A percentile compares a stretch with the other conserved stretches of the same genome.
phyloP scores from a whole-genome alignment of 73 alveolate genomes.

The Halteria grandinella region DNA sequence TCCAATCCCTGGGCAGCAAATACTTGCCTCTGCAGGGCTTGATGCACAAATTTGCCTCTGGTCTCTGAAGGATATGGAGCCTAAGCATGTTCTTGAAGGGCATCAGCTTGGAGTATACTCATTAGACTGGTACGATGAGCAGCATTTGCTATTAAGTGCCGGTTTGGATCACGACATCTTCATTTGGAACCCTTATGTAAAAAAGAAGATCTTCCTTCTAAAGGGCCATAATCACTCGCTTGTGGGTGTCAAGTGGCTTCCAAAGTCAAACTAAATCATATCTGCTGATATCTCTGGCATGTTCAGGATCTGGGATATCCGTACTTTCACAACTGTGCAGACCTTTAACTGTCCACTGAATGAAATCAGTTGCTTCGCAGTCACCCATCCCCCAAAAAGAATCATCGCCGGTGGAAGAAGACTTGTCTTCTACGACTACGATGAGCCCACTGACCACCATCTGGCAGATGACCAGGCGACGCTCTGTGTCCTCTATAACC shows the following conservation, averaged over 20 bases:
- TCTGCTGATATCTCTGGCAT: conserved; percentile 98
- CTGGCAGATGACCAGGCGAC: conserved; percentile 96
- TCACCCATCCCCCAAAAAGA: conserved; percentile 92
- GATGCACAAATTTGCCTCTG: conserved; percentile 89
- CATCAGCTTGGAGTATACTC: conserved; percentile 87
- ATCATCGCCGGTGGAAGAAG: conserved; percentile 95
- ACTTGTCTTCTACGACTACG: conserved; percentile 94
- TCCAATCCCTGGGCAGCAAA: conserved; percentile 76
- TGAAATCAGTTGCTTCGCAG: conserved; percentile 92
- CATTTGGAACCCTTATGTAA: conserved; percentile 97
- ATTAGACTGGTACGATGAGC: conserved; percentile 88
- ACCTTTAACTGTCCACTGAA: conserved; percentile 94
- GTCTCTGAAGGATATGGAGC: conserved; percentile 75
- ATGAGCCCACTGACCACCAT: conserved; percentile 98
- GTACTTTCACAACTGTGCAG: conserved; percentile 92
- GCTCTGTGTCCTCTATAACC: conserved; percentile 92
- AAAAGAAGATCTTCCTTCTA: conserved; percentile 93
- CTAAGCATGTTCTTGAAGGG: conserved; percentile 82
- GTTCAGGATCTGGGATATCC: conserved; percentile 97
- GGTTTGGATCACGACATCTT: conserved; percentile 93
- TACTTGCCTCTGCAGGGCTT: conserved; percentile 87
- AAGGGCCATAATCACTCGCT: conserved; percentile 97
- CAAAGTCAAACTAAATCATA: conserved; percentile 91
- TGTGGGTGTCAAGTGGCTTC: conserved; percentile 95
- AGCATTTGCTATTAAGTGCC: conserved; percentile 79